Percentiles rank a stretch among this genome's conserved stretches.
These are phyloP conservation scores for Magnolia sinica DNA, from an alignment of 164 flowering plant species.

Conservation along the genomic window DNA sequence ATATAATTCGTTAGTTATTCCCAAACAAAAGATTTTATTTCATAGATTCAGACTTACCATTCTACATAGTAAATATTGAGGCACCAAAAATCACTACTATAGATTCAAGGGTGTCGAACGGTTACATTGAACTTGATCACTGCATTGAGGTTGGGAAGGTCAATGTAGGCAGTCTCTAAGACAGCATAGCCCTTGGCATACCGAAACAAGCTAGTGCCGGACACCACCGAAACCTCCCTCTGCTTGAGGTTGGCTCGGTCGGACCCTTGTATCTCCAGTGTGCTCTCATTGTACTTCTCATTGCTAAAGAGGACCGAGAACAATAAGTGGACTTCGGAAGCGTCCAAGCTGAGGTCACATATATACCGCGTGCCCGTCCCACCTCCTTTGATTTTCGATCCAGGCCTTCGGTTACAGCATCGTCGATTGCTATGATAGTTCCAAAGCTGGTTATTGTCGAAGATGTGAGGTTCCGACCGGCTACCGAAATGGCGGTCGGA, in stretches of 20 bases:
- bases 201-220: not conserved
- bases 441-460: not conserved
- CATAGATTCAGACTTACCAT: not conserved
- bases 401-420: not conserved
- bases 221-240: slow-evolving; percentile 4
- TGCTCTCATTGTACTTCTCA: slow-evolving; percentile 1
- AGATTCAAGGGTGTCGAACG: not conserved
- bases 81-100: not conserved
- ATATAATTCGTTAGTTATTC: too few species aligned
- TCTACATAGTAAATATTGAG: not conserved
- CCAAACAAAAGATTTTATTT: too few species aligned
- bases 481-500: not conserved
- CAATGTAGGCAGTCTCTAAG: not conserved
- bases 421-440: not conserved
- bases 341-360: not conserved
- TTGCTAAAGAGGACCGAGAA: not conserved
- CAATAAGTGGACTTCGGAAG: not conserved
- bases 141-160: not conserved
- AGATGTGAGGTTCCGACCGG: not conserved
- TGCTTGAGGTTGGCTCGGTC: not conserved
- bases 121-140: slow-evolving; percentile 3
- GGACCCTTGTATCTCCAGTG: not conserved
- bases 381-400: not conserved
- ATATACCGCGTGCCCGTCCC: slow-evolving; percentile 1
- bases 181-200: not conserved